phyloP scores from a whole-genome alignment of 768 basidiomycete genomes.

The Rhodocollybia butyracea region DNA sequence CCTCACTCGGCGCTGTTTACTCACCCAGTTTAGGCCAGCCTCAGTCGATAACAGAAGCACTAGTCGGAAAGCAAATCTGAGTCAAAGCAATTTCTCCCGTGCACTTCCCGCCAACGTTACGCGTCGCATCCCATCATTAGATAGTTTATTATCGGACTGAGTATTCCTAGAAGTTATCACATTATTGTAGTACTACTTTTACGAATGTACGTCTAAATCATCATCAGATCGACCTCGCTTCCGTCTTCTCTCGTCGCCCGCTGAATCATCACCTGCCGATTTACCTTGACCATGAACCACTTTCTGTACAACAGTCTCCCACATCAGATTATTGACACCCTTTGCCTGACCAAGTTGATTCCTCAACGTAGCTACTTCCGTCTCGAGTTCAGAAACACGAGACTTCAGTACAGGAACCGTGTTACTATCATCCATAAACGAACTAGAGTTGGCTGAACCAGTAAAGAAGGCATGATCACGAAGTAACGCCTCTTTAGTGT shows the following conservation, averaged over 20 bases:
- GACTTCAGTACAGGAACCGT: slow-evolving; percentile 49
- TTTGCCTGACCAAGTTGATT: slow-evolving; percentile 81
- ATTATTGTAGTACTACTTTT: not conserved
- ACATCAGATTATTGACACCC: slow-evolving; percentile 91
- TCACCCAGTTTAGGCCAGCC: no score
- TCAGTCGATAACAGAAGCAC: no score
- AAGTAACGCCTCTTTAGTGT: slow-evolving; percentile 53
- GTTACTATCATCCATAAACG: slow-evolving; percentile 28
- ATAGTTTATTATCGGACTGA: no score
- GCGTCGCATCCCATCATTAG: no score
- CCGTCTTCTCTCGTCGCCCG: not conserved
- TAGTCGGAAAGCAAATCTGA: no score
- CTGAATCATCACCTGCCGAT: not conserved
- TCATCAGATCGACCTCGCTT: not conserved
- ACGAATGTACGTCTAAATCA: not conserved
- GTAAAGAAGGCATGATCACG: slow-evolving; percentile 69
- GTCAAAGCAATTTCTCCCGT: no score
- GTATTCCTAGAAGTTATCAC: not conserved
- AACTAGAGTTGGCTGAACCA: slow-evolving; percentile 32
- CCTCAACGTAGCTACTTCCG: slow-evolving; percentile 62
- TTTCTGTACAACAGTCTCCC: slow-evolving; percentile 78
- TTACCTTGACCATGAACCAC: slow-evolving; percentile 37
- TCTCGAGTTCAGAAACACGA: slow-evolving; percentile 66
- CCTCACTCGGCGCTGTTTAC: no score
- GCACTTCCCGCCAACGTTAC: no score